phyloP scores from a whole-genome alignment of 495 filamentous ascomycete species.

The Aspergillus sparsus region DNA sequence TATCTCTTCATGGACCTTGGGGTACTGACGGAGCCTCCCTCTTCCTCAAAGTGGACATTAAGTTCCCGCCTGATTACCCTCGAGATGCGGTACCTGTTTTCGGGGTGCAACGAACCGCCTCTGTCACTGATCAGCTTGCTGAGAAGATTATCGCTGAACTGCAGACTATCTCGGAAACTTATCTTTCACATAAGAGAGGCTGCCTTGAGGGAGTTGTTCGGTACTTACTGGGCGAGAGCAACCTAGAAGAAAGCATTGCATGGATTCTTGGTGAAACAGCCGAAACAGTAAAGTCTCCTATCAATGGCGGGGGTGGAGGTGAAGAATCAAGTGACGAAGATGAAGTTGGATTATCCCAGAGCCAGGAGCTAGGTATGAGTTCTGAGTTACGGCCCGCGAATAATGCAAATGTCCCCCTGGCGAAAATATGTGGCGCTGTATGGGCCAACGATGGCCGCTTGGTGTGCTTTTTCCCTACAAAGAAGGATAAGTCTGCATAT shows the following conservation, averaged over 20 bases:
- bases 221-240: constrained; percentile 82
- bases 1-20: constrained; percentile 89
- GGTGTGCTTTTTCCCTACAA: constrained; percentile 84
- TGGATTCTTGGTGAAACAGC: constrained; percentile 58
- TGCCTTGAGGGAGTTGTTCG: constrained; percentile 80
- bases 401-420: constrained; percentile 73
- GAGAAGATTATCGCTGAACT: constrained; percentile 66
- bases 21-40: constrained; percentile 66
- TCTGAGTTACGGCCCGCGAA: constrained; percentile 55
- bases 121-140: constrained; percentile 69
- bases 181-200: constrained; percentile 67
- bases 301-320: constrained; percentile 63
- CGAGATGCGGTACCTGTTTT: constrained; percentile 64
- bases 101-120: constrained; percentile 72
- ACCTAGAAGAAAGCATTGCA: constrained; percentile 69
- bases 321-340: constrained; percentile 84
- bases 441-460: constrained; percentile 79
- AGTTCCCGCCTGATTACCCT: constrained; percentile 80
- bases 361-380: constrained; percentile 56
- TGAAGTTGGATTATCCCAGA: constrained; percentile 61
- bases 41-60: constrained; percentile 76
- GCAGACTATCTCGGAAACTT: constrained; percentile 66
- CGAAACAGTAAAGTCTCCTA: constrained; percentile 47
- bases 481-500: constrained; percentile 68
- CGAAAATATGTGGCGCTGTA: constrained; percentile 70